phyloP scores from a whole-genome alignment of 139 green algal genomes.

The Haematococcus lacustris region DNA sequence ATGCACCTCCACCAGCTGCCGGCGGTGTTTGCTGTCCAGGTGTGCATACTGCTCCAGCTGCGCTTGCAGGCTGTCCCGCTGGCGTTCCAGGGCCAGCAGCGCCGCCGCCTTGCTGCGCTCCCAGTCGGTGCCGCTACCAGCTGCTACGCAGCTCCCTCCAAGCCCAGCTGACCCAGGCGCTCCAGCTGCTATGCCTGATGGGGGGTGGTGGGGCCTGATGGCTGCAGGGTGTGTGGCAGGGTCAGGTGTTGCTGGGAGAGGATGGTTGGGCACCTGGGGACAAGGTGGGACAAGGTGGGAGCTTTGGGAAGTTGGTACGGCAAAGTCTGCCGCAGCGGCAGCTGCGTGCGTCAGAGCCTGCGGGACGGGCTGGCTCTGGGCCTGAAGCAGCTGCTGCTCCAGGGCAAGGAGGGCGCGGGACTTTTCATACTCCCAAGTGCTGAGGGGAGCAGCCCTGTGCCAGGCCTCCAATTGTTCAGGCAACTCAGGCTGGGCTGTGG shows the following conservation, averaged over 20 bases:
- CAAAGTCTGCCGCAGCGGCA: no score
- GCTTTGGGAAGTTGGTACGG: no score
- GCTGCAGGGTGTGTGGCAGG: not conserved
- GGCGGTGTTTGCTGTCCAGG: constrained; percentile 10
- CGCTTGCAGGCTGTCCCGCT: constrained; percentile 9
- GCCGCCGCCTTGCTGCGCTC: constrained; percentile 9
- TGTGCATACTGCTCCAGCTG: constrained; percentile 17
- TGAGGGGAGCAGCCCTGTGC: no score
- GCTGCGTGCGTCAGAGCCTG: no score
- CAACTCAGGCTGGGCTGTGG: no score
- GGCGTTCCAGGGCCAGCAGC: constrained; percentile 21
- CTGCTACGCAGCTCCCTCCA: not conserved
- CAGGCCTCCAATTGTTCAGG: no score
- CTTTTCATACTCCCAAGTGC: constrained; percentile 23
- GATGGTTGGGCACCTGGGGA: no score
- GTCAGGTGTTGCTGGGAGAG: not conserved
- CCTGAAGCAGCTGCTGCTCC: constrained; percentile 13
- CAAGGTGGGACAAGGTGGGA: no score
- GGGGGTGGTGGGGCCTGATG: not conserved
- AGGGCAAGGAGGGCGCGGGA: constrained; percentile 12
- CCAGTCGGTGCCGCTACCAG: not conserved
- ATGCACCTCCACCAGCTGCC: constrained; percentile 14
- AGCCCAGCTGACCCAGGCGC: not conserved
- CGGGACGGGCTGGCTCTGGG: no score
- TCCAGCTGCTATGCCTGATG: not conserved